Base-by-base conservation (phyloP, 257 asterid species). In the Eucommia ulmoides region DNA sequence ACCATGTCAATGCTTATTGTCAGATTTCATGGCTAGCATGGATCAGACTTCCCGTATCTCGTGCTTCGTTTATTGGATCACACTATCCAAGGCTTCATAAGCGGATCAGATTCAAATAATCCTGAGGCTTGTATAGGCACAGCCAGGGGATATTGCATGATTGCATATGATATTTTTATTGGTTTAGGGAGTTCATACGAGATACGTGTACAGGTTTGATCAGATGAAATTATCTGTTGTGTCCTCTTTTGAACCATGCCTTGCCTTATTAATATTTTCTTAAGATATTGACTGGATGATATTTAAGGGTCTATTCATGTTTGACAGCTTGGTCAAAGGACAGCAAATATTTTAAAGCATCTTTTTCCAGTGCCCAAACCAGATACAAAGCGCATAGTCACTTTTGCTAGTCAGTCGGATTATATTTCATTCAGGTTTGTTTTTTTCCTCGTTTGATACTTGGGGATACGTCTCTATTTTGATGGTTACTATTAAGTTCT, bases 291-390 rank as follows among this genome's bases (percentile, higher is more conserved):
- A 19, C 24, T 18, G 19, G 19, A 19, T 44, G 1, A 38, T 21
- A 41, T 25, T 33, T 22, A 15, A 56, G 50, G 46, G 35, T 59
- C 35, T 68, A 41, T 57, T 61, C 20, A 52, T 61, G 62, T 45
- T 29, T 78, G 49, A 57, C 82, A 85, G 98, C 72, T 83, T 62
- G 98, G 96, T 41, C 78, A 69, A 67, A 79, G 96, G 63, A 85
- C 94, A 0, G 82, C 81, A 19, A 89, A 86, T 58, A 89, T 89
- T 64, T 64, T 89, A 29, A 85, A 82, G 79, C 65, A 82, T 71
- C 76, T 89, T 58, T 85, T 89, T 72, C 98, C 94, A n/a, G 85
- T 82, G 16, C 94, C 98, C 52, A 89, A 89, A 70, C 81, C 93
- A 9, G 94, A 89, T 60, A 74, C 98, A 1, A 89, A 85, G 45